Conservation (phyloP, 2,329 filamentous ascomycete genomes). For the Neobulgaria alba region DNA sequence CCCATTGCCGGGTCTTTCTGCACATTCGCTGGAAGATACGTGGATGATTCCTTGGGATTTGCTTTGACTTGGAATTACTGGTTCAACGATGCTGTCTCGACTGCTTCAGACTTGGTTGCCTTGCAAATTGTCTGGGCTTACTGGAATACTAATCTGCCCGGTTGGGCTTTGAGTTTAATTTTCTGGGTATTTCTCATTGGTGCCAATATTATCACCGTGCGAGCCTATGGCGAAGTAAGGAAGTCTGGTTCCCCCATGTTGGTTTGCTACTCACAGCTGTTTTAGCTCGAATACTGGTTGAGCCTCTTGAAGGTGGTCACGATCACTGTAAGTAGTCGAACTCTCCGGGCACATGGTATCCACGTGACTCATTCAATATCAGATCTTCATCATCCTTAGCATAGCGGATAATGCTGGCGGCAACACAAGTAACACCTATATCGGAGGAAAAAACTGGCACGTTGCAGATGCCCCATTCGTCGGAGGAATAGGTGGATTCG, state of each 20-base stretch:
- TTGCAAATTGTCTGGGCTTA: constrained; percentile 50
- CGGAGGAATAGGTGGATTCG: constrained; percentile 55
- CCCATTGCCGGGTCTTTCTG: constrained; percentile 47
- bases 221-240: constrained; percentile 43
- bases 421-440: constrained; percentile 44
- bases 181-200: constrained; percentile 48
- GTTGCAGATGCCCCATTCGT: constrained; percentile 55
- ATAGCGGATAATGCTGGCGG: constrained; percentile 52
- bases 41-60: constrained; percentile 46
- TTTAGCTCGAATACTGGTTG: constrained; percentile 46
- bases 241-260: too few relatives aligned
- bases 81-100: constrained; percentile 57
- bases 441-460: constrained; percentile 50
- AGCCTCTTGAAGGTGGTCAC: constrained; percentile 45
- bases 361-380: not conserved
- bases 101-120: constrained; percentile 51
- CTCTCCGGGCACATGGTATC: not conserved
- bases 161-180: constrained; percentile 54
- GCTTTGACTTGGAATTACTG: constrained; percentile 51
- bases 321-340: constrained; percentile 34
- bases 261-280: too few relatives aligned
- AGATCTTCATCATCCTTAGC: constrained; percentile 55
- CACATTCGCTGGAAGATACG: constrained; percentile 45
- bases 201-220: constrained; percentile 44
- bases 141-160: constrained; percentile 54